phyloP scores from a whole-genome alignment of 176 grass and related monocot genomes.

The Alloteropsis semialata region DNA sequence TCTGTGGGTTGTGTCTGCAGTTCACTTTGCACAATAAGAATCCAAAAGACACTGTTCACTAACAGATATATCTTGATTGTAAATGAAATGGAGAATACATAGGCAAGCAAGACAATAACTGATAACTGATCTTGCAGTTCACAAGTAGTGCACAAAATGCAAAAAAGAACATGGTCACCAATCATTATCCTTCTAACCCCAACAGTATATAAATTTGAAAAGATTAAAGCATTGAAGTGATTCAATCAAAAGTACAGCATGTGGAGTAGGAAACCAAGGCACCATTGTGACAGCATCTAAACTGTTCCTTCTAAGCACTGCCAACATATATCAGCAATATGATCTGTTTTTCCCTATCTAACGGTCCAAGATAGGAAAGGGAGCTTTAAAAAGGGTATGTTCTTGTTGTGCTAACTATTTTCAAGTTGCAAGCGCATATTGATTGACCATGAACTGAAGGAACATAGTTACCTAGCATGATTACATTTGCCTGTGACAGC shows the following conservation, averaged over 20 bases:
- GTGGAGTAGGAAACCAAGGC: not conserved
- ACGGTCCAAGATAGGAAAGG: not conserved
- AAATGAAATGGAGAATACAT: not conserved
- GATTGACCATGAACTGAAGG: not conserved
- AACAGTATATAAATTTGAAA: slow-evolving; percentile 16
- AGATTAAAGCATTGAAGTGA: not conserved
- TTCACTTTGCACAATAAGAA: not conserved
- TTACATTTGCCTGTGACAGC: not conserved
- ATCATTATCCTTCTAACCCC: slow-evolving; percentile 4
- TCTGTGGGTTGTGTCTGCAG: slow-evolving; percentile 30
- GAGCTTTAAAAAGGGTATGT: not conserved
- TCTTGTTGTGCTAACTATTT: not conserved
- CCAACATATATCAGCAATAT: not conserved
- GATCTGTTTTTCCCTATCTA: not conserved
- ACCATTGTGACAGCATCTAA: not conserved
- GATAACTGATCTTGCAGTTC: not conserved
- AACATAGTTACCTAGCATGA: slow-evolving; percentile 1
- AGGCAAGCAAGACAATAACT: not conserved
- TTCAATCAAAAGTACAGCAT: not conserved
- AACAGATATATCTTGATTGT: slow-evolving; percentile 9
- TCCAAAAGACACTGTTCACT: slow-evolving; percentile 14
- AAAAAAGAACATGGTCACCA: slow-evolving; percentile 9
- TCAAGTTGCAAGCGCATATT: not conserved
- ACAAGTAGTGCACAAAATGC: slow-evolving; percentile 6
- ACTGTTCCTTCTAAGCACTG: not conserved